phyloP scores from a whole-genome alignment of 1,139 yeast genomes.

The Zygosaccharomyces pseudobailii region DNA sequence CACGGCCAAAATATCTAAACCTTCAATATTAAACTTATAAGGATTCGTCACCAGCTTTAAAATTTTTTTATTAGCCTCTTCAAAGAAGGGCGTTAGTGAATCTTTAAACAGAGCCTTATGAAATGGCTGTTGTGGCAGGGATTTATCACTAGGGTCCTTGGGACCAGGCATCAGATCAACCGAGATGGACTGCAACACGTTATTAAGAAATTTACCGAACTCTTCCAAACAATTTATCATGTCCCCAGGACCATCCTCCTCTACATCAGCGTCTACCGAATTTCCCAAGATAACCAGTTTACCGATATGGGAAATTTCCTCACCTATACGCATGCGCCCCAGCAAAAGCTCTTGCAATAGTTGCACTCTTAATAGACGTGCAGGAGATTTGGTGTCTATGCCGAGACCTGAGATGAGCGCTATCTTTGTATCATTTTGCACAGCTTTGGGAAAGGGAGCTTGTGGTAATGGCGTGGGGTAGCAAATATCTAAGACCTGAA shows the following conservation, averaged over 20 bases:
- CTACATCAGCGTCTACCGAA: constrained; percentile 44
- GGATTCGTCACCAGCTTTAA: constrained; percentile 69
- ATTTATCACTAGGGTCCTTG: constrained; percentile 74
- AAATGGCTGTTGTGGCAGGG: constrained; percentile 86
- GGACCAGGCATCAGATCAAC: constrained; percentile 81
- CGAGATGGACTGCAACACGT: constrained; percentile 57
- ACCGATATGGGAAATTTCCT: constrained; percentile 40
- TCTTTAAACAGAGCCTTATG: constrained; percentile 65
- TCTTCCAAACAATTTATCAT: constrained; percentile 30
- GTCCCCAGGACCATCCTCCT: constrained; percentile 25
- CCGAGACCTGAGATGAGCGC: constrained; percentile 75
- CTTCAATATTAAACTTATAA: constrained; percentile 55
- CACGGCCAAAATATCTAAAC: constrained; percentile 58
- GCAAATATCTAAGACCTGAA: constrained; percentile 75
- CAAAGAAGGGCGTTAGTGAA: constrained; percentile 41
- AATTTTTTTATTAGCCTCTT: constrained; percentile 38
- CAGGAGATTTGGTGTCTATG: constrained; percentile 42
- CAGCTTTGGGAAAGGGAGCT: constrained; percentile 32
- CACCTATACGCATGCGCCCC: constrained; percentile 56
- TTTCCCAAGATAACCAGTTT: constrained; percentile 73
- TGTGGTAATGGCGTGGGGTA: constrained; percentile 67
- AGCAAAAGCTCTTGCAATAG: constrained; percentile 64
- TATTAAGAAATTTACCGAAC: constrained; percentile 56
- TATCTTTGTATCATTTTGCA: constrained; percentile 35
- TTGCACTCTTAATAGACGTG: constrained; percentile 47